Evolutionary conservation across 768 basidiomycete genomes (phyloP), one percentile per base, ranked within the genome.

Genomic region (Hysterangium stoloniferum): DNA sequence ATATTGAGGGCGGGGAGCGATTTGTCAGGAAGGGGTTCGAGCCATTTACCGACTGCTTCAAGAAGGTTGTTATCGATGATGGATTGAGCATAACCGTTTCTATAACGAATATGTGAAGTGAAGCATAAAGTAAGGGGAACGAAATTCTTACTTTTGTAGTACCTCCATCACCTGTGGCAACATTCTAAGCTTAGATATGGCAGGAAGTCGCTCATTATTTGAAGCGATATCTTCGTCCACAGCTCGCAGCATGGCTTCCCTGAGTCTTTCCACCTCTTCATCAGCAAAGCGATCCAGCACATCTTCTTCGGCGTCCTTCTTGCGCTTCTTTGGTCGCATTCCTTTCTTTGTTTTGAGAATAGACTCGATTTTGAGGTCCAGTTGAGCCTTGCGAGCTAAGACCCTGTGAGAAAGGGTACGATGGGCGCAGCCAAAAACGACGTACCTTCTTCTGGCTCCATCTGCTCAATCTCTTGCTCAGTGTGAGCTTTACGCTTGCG

Each of bases 1-100:
- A 99, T 97, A 65, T 94, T 95, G 47, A 98, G 76, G 3, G 93
- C 91, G 0, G 96, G 96, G 3, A 99, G 76, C 1, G 93, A 94
- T 48, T 79, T 80, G 68, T 96, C 91, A 0, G 86, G 86, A 13
- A 98, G 81, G 0, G 96, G 96, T 59, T 98, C 96, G 2, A 99
- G 80, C 90, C 91, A 99, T 32, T 80, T 72, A 34, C 79, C 75
- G 45, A 97, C 91, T 4, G 86, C 92, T 57, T 91, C 87, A 25
- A 99, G 74, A 35, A 98, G 79, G 56, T 94, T 92, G 64, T 93
- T 93, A 68, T 99, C 96, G 46, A 92, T 80, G 61, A 98, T 95
- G 4, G 92, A 88, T 59, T 95, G 90, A 9, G 85, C 80, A 13
- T 95, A 78, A 1, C 90, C 82, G 15, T 80, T 77, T 66, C 92